Conservation (phyloP, 306 rosid species). For the Lotus japonicus region DNA sequence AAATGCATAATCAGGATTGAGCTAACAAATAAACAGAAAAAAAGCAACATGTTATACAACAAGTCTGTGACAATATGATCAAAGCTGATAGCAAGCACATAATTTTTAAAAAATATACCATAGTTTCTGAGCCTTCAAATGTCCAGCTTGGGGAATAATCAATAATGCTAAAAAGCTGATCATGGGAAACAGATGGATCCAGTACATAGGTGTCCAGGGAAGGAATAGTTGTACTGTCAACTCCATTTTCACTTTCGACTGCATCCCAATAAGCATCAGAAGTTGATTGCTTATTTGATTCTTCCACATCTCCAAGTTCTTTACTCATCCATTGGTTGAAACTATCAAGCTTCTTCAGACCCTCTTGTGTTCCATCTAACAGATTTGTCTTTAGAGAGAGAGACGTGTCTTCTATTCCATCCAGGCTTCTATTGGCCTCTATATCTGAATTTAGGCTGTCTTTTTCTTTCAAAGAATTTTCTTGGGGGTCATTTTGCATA, state of each 20-base stretch:
- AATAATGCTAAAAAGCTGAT: slow-evolving; percentile 74
- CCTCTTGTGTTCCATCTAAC: slow-evolving; percentile 43
- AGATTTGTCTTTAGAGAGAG: slow-evolving; percentile 34
- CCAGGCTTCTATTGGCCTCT: slow-evolving; percentile 32
- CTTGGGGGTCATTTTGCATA: slow-evolving; percentile 26
- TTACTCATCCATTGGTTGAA: slow-evolving; percentile 81
- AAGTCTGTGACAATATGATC: slow-evolving; percentile 7
- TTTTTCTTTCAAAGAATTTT: slow-evolving; percentile 25
- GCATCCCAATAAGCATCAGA: slow-evolving; percentile 59
- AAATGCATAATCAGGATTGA: not conserved
- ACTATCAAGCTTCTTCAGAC: slow-evolving; percentile 73
- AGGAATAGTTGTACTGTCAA: slow-evolving; percentile 39
- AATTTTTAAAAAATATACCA: slow-evolving; percentile 47
- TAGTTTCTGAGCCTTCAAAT: slow-evolving; percentile 51
- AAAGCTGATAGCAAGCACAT: not conserved
- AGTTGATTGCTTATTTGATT: slow-evolving; percentile 48
- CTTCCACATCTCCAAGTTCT: slow-evolving; percentile 75
- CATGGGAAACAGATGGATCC: slow-evolving; percentile 69
- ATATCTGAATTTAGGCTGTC: slow-evolving; percentile 28
- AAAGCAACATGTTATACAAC: not conserved
- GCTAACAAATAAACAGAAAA: slow-evolving; percentile 3
- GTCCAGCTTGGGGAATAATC: slow-evolving; percentile 87
- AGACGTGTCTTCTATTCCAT: slow-evolving; percentile 31
- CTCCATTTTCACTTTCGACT: slow-evolving; percentile 53
- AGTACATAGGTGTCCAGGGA: slow-evolving; percentile 46